phyloP scores from a whole-genome alignment of 2,329 filamentous ascomycete species.

The Colletotrichum falcatum region DNA sequence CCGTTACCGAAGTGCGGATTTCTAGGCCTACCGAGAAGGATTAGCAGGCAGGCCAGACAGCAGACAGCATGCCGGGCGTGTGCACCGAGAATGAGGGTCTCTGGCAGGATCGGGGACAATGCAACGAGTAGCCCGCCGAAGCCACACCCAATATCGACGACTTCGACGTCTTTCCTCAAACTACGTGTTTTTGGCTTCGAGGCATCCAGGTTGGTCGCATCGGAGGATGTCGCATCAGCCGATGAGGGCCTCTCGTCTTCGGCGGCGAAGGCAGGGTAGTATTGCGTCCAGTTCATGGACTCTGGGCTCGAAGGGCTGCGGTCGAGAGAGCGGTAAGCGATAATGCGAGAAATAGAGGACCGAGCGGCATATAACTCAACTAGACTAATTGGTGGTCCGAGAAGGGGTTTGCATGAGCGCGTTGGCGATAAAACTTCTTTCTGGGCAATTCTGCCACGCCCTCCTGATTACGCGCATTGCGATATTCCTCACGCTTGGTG shows the following conservation, averaged over 20 bases:
- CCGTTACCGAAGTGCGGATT: slow-evolving; percentile 89
- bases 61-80: background rate
- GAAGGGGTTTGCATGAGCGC: slow-evolving; percentile 98
- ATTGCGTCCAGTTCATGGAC: slow-evolving; percentile 90
- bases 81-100: slow-evolving; percentile 83
- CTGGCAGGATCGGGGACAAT: slow-evolving; percentile 82
- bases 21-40: slow-evolving; percentile 75
- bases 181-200: slow-evolving; percentile 47
- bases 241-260: slow-evolving; percentile 42
- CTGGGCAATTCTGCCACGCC: slow-evolving; percentile 76
- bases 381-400: slow-evolving; percentile 92
- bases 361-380: slow-evolving; percentile 58
- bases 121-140: slow-evolving; percentile 93
- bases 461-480: slow-evolving; percentile 64
- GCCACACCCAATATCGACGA: slow-evolving; percentile 97
- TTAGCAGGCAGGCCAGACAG: slow-evolving; percentile 37
- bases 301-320: slow-evolving; percentile 80
- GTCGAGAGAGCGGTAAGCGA: background rate
- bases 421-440: slow-evolving; percentile 96
- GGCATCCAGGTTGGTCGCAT: slow-evolving; percentile 36
- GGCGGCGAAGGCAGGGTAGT: slow-evolving; percentile 81
- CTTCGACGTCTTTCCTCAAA: slow-evolving; percentile 79
- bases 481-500: slow-evolving; percentile 75
- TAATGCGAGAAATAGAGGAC: background rate
- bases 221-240: background rate